Evolutionary conservation across 106 monocot species (phyloP).

Genomic region (Amphibolis antarctica): DNA sequence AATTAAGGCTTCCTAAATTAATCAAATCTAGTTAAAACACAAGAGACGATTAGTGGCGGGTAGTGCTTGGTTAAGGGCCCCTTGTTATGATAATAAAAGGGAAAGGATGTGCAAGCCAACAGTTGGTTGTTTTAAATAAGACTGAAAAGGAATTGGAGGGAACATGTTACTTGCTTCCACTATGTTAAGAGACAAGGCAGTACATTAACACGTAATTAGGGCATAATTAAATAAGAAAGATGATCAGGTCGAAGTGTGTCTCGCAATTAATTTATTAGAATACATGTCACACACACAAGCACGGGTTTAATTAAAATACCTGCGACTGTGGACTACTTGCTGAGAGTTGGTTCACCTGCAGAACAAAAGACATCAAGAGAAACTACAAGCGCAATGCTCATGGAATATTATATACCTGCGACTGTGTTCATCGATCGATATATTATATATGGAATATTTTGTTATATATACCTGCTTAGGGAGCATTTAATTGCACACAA

Average conservation of each 20-base stretch:
- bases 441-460: neutral
- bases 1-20: no score
- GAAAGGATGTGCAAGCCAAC: neutral
- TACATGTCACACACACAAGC: neutral
- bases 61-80: no score
- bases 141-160: neutral
- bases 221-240: neutral
- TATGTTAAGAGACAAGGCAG: neutral
- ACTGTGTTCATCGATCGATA: neutral
- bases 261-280: neutral
- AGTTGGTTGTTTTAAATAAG: neutral
- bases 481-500: neutral
- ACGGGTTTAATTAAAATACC: neutral
- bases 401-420: no score
- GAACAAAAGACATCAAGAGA: neutral
- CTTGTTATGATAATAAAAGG: no score
- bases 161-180: no score
- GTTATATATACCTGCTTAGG: neutral
- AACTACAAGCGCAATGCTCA: neutral
- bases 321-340: neutral
- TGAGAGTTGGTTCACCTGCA: neutral
- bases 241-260: neutral
- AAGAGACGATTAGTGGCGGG: no score
- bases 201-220: conserved; percentile 2
- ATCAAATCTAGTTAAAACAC: no score